Conservation (phyloP, 345 rosid species). For the Erucastrum elatum region DNA sequence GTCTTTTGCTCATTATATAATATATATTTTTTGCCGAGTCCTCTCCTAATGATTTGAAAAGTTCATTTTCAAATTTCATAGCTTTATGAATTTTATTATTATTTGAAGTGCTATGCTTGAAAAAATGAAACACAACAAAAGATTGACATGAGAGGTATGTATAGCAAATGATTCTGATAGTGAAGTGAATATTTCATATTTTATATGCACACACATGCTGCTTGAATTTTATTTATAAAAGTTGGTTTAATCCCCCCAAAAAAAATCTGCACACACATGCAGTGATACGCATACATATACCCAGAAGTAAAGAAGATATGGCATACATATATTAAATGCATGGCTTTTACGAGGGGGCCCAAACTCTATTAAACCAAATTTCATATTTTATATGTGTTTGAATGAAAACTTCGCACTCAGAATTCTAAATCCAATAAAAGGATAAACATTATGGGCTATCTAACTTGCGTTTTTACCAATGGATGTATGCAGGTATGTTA, state of each 20-base stretch:
- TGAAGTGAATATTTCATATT: slow-evolving; percentile 32
- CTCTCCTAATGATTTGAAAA: slow-evolving; percentile 28
- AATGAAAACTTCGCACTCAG: slow-evolving; percentile 2
- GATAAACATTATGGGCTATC: slow-evolving; percentile 4
- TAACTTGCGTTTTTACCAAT: slow-evolving; percentile 18
- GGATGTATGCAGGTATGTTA: neutral
- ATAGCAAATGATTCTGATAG: slow-evolving; percentile 38
- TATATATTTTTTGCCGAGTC: slow-evolving; percentile 22
- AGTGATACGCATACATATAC: slow-evolving; percentile 12
- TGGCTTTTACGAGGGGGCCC: slow-evolving; percentile 19
- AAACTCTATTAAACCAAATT: slow-evolving; percentile 4
- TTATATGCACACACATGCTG: slow-evolving; percentile 24
- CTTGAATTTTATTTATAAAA: no score
- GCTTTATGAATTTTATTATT: slow-evolving; percentile 36
- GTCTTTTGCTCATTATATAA: slow-evolving; percentile 21
- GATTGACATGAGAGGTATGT: slow-evolving; percentile 36
- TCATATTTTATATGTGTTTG: slow-evolving; percentile 3
- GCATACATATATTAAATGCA: neutral
- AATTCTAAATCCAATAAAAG: neutral
- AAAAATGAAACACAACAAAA: slow-evolving; percentile 39
- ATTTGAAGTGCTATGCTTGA: slow-evolving; percentile 25
- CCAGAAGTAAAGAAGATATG: neutral
- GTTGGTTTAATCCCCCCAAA: no score
- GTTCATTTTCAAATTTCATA: slow-evolving; percentile 5
- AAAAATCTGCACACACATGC: slow-evolving; percentile 1